Evolutionary conservation across 148 eudicot genomes (phyloP).

Genomic region (Cornus controversa): DNA sequence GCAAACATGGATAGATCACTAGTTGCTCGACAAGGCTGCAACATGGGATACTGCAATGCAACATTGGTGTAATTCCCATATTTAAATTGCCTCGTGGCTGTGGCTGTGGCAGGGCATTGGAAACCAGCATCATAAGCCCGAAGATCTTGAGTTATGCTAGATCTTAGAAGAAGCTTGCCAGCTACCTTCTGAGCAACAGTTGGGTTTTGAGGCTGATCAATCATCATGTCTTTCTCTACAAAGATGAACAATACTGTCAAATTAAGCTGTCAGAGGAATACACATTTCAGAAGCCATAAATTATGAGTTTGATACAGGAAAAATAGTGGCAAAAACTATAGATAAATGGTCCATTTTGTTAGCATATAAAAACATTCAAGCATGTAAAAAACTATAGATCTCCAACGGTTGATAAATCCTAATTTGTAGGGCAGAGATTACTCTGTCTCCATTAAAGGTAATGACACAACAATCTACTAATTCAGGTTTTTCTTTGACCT

Average conservation of each 20-base stretch:
- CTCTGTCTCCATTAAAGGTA: background rate
- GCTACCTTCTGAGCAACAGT: conserved; percentile 18
- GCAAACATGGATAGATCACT: conserved; percentile 18
- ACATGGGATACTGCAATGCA: conserved; percentile 23
- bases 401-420: background rate
- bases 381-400: background rate
- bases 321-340: too few species aligned
- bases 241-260: background rate
- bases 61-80: conserved; percentile 22
- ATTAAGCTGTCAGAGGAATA: too few species aligned
- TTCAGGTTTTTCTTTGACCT: background rate
- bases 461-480: background rate
- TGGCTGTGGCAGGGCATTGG: conserved; percentile 10
- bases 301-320: background rate
- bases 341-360: background rate
- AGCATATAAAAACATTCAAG: background rate
- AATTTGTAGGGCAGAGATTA: too few species aligned
- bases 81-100: conserved; percentile 16
- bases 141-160: conserved; percentile 6
- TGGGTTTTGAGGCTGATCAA: conserved; percentile 20
- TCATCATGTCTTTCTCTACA: conserved; percentile 2
- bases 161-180: background rate
- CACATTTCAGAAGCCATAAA: background rate
- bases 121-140: conserved; percentile 5
- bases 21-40: conserved; percentile 12